phyloP scores from a whole-genome alignment of 495 filamentous ascomycete species.

The Articulospora tetracladia region DNA sequence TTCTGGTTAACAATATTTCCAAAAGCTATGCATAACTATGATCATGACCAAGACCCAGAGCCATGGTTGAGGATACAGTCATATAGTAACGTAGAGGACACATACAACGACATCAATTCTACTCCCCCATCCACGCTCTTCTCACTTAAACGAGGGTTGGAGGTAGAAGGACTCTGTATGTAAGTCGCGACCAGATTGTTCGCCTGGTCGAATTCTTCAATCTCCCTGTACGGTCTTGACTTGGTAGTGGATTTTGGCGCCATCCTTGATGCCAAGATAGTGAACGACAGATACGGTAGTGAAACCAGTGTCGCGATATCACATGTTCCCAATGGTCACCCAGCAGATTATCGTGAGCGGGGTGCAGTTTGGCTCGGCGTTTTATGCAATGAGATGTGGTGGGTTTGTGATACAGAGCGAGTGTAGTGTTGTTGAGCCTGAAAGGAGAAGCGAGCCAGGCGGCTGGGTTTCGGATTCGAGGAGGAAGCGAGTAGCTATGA shows the following conservation, averaged over 20 bases:
- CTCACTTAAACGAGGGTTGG: not conserved
- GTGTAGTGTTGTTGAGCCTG: not conserved
- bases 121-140: conserved; percentile 2
- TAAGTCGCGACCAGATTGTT: conserved; percentile 47
- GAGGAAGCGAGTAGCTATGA: not conserved
- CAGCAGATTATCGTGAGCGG: no score
- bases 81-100: no score
- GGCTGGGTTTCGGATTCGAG: conserved; percentile 4
- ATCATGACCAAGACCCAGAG: no score
- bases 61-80: no score
- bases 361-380: no score
- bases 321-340: not conserved
- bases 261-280: not conserved
- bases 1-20: not conserved
- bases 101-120: conserved; percentile 27
- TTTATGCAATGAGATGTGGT: not conserved
- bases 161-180: conserved; percentile 23
- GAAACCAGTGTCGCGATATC: not conserved
- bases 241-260: not conserved
- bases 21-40: not conserved
- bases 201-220: conserved; percentile 46
- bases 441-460: not conserved
- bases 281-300: not conserved
- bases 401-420: not conserved
- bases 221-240: conserved; percentile 14